These are phyloP conservation scores for Oidium heveae DNA, from an alignment of 2,329 filamentous ascomycete genomes.

Conservation along the genomic window DNA sequence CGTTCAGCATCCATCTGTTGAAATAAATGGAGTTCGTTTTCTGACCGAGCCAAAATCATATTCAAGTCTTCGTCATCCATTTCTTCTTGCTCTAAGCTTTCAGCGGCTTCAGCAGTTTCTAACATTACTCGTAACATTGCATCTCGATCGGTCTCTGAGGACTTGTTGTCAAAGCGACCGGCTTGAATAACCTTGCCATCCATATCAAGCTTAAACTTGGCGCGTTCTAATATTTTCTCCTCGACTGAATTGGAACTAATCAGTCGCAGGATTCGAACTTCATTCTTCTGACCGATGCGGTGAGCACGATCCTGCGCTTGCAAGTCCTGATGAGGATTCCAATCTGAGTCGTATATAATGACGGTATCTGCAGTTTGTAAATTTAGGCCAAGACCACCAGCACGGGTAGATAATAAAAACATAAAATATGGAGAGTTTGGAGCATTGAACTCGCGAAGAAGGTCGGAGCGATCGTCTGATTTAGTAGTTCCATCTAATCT, in stretches of 20 bases:
- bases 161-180: constrained; percentile 98
- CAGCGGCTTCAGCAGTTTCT: constrained; percentile 52
- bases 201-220: constrained; percentile 96
- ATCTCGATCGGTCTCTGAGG: constrained; percentile 92
- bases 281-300: constrained; percentile 99
- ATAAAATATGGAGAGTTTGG: constrained; percentile 86
- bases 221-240: constrained; percentile 92
- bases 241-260: constrained; percentile 96
- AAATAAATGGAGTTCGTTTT: constrained; percentile 55
- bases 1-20: constrained; percentile 64
- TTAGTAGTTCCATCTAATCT: constrained; percentile 93
- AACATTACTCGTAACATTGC: constrained; percentile 85
- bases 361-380: constrained; percentile 94
- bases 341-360: constrained; percentile 98
- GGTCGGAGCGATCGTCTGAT: constrained; percentile 82
- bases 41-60: constrained; percentile 70
- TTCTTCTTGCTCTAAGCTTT: constrained; percentile 60
- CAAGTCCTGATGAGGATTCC: constrained; percentile 98
- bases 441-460: constrained; percentile 72
- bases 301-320: constrained; percentile 98
- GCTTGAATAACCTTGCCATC: constrained; percentile 98
- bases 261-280: constrained; percentile 83
- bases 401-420: constrained; percentile 94
- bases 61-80: constrained; percentile 98
- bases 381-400: constrained; percentile 91